Evolutionary conservation across 2,329 filamentous ascomycete genomes (phyloP), one percentile per base, ranked within the genome.

Genomic region (Colletotrichum melonis): DNA sequence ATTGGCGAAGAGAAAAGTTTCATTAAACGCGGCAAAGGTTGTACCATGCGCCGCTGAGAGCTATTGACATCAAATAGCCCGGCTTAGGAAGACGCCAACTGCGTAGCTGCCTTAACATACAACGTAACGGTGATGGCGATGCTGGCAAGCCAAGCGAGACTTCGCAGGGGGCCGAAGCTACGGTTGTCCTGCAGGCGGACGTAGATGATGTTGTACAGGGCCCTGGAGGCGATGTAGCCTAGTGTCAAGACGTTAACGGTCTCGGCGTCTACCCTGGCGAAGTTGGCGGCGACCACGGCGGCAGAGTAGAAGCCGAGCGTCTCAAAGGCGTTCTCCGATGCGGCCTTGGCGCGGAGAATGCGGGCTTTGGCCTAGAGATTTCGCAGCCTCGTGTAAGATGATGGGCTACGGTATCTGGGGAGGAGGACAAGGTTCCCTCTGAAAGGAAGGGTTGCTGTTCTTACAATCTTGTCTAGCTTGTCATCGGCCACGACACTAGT

Each of bases 271-370:
- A 88, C 80, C 26, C 83, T 81, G 6, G 86, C 81, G n/a, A 79
- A 77, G 77, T 87, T 88, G 75, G 84, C 86, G 19, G 86, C 86
- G 49, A 85, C 79, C 22, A 89, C 81, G 54, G 78, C 82, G 3
- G 82, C 82, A 14, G 85, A 82, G 76, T 82, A 87, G 75, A 86
- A 76, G 60, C 83, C 84, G 12, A 88, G 73, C 3, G 83, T 84
- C 78, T 88, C 86, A 74, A 85, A 81, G 73, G 80, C 83, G 76
- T 88, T 88, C 52, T 80, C 77, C 6, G 80, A 76, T 5, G 86
- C 85, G 26, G 87, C 86, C 77, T 92, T 87, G 32, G 86, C 84
- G 63, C 89, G 86, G 55, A 90, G 79, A 35, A 88, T 83, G 66
- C 85, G 85, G 78, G 90, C 90, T 78, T 92, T 88, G 30, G 83